A percentile compares a stretch with the other conserved stretches of the same genome.
Conservation (phyloP, 2,329 filamentous ascomycete species). For the Cladophialophora immunda region DNA sequence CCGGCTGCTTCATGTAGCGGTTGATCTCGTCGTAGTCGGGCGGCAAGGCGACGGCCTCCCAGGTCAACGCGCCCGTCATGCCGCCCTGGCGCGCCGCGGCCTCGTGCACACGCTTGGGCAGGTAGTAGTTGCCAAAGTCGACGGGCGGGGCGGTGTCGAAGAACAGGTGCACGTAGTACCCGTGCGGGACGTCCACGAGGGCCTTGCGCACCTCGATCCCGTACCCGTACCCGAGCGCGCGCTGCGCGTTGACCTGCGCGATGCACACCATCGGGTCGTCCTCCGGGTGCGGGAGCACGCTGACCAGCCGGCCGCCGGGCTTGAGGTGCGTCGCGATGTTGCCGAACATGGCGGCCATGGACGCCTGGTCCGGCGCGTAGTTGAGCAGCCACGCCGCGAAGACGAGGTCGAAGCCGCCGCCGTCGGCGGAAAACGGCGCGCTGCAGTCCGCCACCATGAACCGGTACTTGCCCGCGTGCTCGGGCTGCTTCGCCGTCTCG, state of each 20-base stretch:
- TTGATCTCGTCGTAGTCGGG: slow-evolving; percentile 20
- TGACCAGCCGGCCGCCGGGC: slow-evolving; percentile 47
- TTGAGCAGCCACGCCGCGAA: slow-evolving; percentile 51
- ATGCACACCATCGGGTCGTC: slow-evolving; percentile 38
- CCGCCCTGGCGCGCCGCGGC: slow-evolving; percentile 26
- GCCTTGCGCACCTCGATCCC: slow-evolving; percentile 9
- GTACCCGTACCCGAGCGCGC: slow-evolving; percentile 14
- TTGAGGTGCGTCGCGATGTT: slow-evolving; percentile 49
- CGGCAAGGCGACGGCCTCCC: slow-evolving; percentile 23
- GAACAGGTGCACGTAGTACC: slow-evolving; percentile 26
- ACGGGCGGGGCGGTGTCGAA: slow-evolving; percentile 27
- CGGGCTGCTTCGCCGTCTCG: background rate
- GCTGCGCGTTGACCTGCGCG: slow-evolving; percentile 20
- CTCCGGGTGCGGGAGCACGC: slow-evolving; percentile 43
- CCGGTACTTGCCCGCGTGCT: background rate
- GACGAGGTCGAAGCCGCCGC: slow-evolving; percentile 47
- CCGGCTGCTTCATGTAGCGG: slow-evolving; percentile 14
- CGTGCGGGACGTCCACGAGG: background rate
- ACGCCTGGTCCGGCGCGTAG: slow-evolving; percentile 45
- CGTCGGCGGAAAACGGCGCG: slow-evolving; percentile 7
- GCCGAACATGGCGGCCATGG: slow-evolving; percentile 47
- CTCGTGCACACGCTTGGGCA: slow-evolving; percentile 29
- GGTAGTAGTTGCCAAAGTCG: slow-evolving; percentile 35
- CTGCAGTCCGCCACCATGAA: slow-evolving; percentile 17
- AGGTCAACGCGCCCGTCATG: slow-evolving; percentile 27